phyloP scores from a whole-genome alignment of 2,329 filamentous ascomycete genomes.

The Colletotrichum cereale region DNA sequence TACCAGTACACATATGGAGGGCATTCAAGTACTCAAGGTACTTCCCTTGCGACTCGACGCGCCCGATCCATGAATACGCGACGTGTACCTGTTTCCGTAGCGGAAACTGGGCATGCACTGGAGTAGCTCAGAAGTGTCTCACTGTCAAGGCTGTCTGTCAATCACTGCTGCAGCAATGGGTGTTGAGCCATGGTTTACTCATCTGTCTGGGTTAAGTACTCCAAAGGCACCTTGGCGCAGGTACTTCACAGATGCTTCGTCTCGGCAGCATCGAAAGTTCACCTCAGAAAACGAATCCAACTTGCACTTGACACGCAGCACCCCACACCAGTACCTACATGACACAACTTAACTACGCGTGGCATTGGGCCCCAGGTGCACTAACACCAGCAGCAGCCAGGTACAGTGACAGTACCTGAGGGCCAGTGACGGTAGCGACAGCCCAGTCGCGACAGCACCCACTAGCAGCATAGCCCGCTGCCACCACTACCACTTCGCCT shows the following conservation, averaged over 20 bases:
- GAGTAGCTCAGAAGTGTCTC: background rate
- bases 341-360: background rate
- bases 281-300: background rate
- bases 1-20: background rate
- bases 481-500: background rate
- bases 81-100: background rate
- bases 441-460: slow-evolving; percentile 3
- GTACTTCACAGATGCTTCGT: background rate
- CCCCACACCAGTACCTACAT: background rate
- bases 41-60: background rate
- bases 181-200: background rate
- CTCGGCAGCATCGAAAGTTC: background rate
- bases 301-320: background rate
- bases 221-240: background rate
- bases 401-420: background rate
- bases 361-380: background rate
- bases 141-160: background rate
- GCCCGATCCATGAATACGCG: background rate
- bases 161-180: background rate
- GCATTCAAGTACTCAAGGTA: background rate
- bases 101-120: background rate
- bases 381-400: background rate
- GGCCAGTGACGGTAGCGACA: background rate
- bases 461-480: background rate
- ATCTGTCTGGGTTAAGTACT: background rate